Conservation (phyloP, 2,329 filamentous ascomycete species). For the Cryphonectria naterciae region DNA sequence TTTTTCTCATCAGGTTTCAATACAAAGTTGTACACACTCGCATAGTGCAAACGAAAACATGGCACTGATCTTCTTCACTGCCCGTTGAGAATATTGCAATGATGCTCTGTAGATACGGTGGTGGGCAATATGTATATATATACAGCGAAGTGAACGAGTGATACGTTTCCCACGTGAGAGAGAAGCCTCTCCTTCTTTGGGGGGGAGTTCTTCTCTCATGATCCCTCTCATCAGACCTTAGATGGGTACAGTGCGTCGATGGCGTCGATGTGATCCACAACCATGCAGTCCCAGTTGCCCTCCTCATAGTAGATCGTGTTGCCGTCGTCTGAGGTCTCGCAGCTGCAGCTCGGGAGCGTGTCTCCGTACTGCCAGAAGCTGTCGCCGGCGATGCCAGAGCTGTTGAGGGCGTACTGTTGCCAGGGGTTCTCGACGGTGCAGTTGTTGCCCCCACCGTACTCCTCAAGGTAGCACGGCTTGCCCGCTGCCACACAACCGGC, state of each 20-base stretch:
- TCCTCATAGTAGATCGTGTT: constrained; percentile 30
- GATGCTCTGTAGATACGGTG: background rate
- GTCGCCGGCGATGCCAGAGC: constrained; percentile 30
- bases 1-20: background rate
- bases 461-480: constrained; percentile 32
- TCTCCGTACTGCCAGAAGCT: constrained; percentile 32
- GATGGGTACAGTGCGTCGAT: constrained; percentile 28
- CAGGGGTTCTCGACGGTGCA: constrained; percentile 31
- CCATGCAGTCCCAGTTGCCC: constrained; percentile 32
- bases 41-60: background rate
- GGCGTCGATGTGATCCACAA: constrained; percentile 28
- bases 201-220: too few species aligned
- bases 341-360: constrained; percentile 27
- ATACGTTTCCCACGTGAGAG: background rate
- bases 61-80: background rate
- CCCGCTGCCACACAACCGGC: constrained; percentile 28
- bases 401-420: constrained; percentile 30
- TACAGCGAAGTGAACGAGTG: constrained; percentile 7
- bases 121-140: background rate
- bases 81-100: background rate
- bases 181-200: background rate
- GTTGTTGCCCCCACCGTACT: constrained; percentile 29
- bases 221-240: background rate
- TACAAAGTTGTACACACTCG: background rate
- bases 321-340: constrained; percentile 30